Base-by-base conservation (phyloP, 2,329 filamentous ascomycete genomes). In the Paradendryphiella salina region DNA sequence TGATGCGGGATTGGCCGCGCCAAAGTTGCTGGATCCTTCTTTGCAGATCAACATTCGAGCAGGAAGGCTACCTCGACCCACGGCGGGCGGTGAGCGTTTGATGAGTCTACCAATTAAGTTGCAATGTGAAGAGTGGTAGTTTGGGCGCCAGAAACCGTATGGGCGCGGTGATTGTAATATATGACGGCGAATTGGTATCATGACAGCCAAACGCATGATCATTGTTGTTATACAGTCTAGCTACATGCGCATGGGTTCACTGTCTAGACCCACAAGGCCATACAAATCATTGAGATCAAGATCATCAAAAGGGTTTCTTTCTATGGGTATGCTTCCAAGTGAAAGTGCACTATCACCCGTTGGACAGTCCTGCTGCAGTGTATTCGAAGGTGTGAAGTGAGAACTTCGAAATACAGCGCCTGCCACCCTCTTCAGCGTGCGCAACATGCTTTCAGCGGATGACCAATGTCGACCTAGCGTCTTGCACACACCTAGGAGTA, bases 41-140 rank as follows among this genome's bases (percentile, higher is more conserved):
- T 48, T 76, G 59, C 73, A 76, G 57, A 53, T 76, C 6, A 76
- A 76, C 47, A 63, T 76, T 32, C 67, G 73, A n/a, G 74, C 63
- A 0, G 73, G 72, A 0, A 59, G 61, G 23, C 59, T 76, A 33
- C 73, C 74, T 6, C 17, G 20, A 1, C 26, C 33, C 11, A 56
- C 52, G 13, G 26, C 23, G 4, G 32, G 18, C 5, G 51, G 54
- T 6, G 29, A 45, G 26, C 36, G 51, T 9, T 35, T 50, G 34
- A 33, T 59, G 34, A 18, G 15, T 33, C 31, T 59, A 5, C 56
- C 57, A 1, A 15, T 59, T 5, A 48, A 36, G 34, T 7, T 44
- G 14, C 32, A 18, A 14, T 28, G 46, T 11, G 13, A 28, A n/a
- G 31, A 31, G 5, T 52, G 48, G 45, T 48, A 43, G 20, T 23